Base-by-base conservation (phyloP, 1,284 basidiomycete genomes). In the Laetiporus sulphureus region DNA sequence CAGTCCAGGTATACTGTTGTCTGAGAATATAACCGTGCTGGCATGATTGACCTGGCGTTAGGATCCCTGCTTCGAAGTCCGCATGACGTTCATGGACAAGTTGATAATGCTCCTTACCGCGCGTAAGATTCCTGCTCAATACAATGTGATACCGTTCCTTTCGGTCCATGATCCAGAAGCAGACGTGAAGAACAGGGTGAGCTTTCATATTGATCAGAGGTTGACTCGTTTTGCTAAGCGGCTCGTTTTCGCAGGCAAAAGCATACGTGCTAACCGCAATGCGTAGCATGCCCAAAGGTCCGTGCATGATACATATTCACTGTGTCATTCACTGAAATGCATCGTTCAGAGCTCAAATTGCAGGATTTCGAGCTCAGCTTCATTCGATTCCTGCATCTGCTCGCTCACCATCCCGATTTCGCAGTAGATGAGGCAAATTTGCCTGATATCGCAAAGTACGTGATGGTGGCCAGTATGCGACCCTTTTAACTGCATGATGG, bases 331-430 rank as follows among this genome's bases (percentile, higher is more conserved):
- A 45, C 31, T 29, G 13, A 12, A 36, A 40, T n/a, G 24, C 20
- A 25, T 44, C 32, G 40, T 38, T 3, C 54, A 79, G 82, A 69
- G n/a, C 54, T 76, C 19, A 73, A 77, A 30, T 67, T 91, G 7
- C 71, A 80, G 19, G 64, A 79, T 35, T 75, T 95, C 43, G 95
- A 98, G 58, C 67, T 84, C 44, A 77, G 85, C 1, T 88, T 98
- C 53, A 79, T 93, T 23, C 82, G 93, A 4, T 65, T 98, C 12
- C 69, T 99, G 4, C 88, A 94, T 56, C 62, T 95, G 1, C 70
- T 99, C 2, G 88, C 93, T 0, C 92, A 96, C 58, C 95, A 99
- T 63, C 94, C 95, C 2, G 95, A 99, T 62, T 92, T 93, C 55
- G 71, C 68, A 33, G 66, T 69, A 16, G 65, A 66, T 4, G 71